A percentile compares a stretch with the other conserved stretches of the same genome.
Evolutionary conservation across 2,329 filamentous ascomycete species (phyloP).

Genomic region (Lomentospora prolificans): DNA sequence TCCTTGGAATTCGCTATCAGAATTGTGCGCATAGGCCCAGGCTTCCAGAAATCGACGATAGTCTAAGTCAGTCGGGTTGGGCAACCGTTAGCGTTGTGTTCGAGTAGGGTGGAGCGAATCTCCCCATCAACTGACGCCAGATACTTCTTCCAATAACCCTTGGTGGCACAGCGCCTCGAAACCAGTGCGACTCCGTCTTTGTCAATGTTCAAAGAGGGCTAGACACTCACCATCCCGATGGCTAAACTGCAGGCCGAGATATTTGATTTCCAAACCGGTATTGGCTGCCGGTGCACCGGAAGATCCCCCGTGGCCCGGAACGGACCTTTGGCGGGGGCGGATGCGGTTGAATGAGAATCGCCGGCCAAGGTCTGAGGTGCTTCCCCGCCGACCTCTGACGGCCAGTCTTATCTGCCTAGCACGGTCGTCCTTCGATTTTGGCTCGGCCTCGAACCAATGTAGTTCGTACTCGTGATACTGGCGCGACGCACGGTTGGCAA

Average conservation of each 20-base stretch:
- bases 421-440: conserved; percentile 35
- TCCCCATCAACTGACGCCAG: no score
- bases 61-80: conserved; percentile 19
- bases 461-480: conserved; percentile 39
- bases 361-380: conserved; percentile 27
- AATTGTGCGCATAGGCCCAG: conserved; percentile 35
- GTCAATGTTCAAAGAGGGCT: no score
- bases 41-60: conserved; percentile 35
- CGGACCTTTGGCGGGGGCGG: conserved; percentile 27
- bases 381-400: conserved; percentile 29
- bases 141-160: no score
- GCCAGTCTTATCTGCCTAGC: conserved; percentile 34
- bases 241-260: conserved; percentile 40
- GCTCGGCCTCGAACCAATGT: conserved; percentile 35
- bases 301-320: conserved; percentile 9
- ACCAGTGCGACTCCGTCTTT: no score
- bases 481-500: conserved; percentile 35
- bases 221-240: conserved; percentile 31
- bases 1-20: conserved; percentile 35
- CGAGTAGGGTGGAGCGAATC: not conserved
- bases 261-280: conserved; percentile 30
- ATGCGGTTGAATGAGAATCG: conserved; percentile 35
- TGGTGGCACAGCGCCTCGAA: no score
- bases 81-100: not conserved
- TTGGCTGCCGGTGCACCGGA: conserved; percentile 14